Conservation (phyloP, 345 rosid species). For the Cardamine occulta region DNA sequence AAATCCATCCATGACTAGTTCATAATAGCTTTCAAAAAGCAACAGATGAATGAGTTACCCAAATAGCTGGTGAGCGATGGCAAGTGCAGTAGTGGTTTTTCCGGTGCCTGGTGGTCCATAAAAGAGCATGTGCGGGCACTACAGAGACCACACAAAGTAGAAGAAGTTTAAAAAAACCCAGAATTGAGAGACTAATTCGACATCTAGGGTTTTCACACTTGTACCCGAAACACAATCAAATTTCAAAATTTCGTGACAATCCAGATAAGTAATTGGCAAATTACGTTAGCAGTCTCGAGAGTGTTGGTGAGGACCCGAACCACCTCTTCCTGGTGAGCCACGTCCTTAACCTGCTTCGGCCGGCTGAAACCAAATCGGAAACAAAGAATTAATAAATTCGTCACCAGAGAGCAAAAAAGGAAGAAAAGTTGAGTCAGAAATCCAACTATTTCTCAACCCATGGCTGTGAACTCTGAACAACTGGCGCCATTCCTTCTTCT, state of each 20-base stretch:
- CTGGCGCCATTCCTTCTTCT: slow-evolving; percentile 70
- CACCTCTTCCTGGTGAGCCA: slow-evolving; percentile 96
- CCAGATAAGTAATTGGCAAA: neutral
- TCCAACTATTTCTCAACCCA: slow-evolving; percentile 95
- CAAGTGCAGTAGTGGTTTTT: slow-evolving; percentile 94
- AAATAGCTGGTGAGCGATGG: slow-evolving; percentile 89
- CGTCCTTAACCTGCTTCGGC: slow-evolving; percentile 91
- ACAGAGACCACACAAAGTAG: neutral
- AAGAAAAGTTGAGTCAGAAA: neutral
- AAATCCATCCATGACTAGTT: neutral
- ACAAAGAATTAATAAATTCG: neutral
- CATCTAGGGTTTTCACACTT: slow-evolving; percentile 34
- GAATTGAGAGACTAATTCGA: slow-evolving; percentile 4
- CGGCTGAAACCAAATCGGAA: slow-evolving; percentile 54
- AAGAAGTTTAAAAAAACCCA: neutral
- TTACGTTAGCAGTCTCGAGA: slow-evolving; percentile 77
- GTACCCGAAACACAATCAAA: slow-evolving; percentile 15
- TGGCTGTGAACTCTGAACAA: slow-evolving; percentile 80
- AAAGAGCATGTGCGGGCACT: slow-evolving; percentile 98
- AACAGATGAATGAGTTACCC: slow-evolving; percentile 57
- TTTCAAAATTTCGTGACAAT: neutral
- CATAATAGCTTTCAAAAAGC: neutral
- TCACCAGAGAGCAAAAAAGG: neutral
- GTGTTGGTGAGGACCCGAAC: slow-evolving; percentile 97
- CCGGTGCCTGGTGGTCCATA: slow-evolving; percentile 99